Conservation (phyloP, 1,284 basidiomycete species). For the Ceratobasidium papillatum region DNA sequence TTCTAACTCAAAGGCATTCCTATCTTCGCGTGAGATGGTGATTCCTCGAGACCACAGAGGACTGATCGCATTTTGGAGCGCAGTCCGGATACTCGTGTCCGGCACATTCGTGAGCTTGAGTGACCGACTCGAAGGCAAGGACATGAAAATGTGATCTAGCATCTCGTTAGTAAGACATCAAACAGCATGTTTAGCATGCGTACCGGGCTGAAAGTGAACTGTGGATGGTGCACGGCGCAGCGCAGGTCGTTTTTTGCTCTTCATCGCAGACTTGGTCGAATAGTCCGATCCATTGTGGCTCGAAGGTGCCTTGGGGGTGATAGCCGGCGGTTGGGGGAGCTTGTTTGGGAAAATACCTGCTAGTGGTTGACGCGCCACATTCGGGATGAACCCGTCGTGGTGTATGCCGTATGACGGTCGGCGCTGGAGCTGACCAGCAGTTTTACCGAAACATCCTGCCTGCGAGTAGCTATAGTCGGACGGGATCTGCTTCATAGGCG, state of each 20-base stretch:
- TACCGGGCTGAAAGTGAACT: constrained; percentile 37
- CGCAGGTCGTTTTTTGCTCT: constrained; percentile 33
- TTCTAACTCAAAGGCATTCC: constrained; percentile 30
- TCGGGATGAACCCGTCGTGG: background rate
- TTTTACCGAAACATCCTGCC: constrained; percentile 26
- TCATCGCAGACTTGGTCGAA: constrained; percentile 37
- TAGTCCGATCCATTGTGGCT: constrained; percentile 36
- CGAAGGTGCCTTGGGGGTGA: constrained; percentile 37
- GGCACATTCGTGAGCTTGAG: constrained; percentile 38
- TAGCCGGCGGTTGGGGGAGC: constrained; percentile 26
- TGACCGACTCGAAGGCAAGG: constrained; percentile 34
- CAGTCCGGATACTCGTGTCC: constrained; percentile 27
- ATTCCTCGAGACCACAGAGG: constrained; percentile 34
- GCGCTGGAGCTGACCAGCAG: constrained; percentile 13
- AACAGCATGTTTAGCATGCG: background rate
- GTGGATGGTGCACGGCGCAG: constrained; percentile 33
- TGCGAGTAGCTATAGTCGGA: constrained; percentile 33
- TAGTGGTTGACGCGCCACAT: constrained; percentile 22
- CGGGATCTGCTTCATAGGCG: constrained; percentile 17
- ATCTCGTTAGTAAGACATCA: background rate
- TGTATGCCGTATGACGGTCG: constrained; percentile 23
- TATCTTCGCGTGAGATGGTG: constrained; percentile 33
- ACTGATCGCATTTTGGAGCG: constrained; percentile 30
- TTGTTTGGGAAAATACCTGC: constrained; percentile 28
- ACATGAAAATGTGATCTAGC: constrained; percentile 34